Base-by-base conservation (phyloP, 2,329 filamentous ascomycete species). In the Aspergillus ochraceoroseus region DNA sequence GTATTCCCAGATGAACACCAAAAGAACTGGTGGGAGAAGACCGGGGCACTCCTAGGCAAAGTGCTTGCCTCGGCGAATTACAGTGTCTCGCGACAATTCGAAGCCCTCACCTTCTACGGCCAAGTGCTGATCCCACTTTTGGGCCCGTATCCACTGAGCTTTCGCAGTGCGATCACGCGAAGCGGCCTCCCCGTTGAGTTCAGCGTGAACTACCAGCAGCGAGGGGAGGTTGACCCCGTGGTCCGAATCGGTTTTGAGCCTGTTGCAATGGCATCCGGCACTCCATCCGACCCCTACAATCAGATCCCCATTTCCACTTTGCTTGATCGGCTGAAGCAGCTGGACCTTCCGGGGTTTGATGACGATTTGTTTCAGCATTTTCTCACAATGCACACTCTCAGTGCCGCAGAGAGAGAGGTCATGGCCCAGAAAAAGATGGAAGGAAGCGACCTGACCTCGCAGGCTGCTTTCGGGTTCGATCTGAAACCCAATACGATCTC, bases 171-270 rank as follows among this genome's bases (percentile, higher is more conserved):
- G 4, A 42, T 52, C 6, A 53, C 52, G 1, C 44, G 33, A 1
- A 52, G 41, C 31, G 52, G 45, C 2, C 46, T 53, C 2, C 48
- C 50, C 0, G 9, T 54, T 3, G 52, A 54, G 14, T 48, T 47
- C 32, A 54, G 52, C 28, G 29, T 48, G 29, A 54, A 54, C 36
- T 54, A 40, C 28, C 48, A 50, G 27, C 41, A 49, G 20, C 9
- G 39, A n/a, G 19, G 25, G 14, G 17, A 8, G 12, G 22, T n/a
- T 3, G 17, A 35, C 4, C 46, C 48, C 4, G 30, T 46, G 2
- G 23, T 47, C 7, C 45, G 52, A 3, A 43, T 51, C 8, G 50
- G 31, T 2, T 36, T 48, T 18, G 48, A 50, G 17, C 49, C 47
- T 1, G 22, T 50, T 13, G 18, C 17, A 3, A 14, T 14, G 3